phyloP scores from a whole-genome alignment of 176 grass and related monocot genomes.

The Zizania latifolia region DNA sequence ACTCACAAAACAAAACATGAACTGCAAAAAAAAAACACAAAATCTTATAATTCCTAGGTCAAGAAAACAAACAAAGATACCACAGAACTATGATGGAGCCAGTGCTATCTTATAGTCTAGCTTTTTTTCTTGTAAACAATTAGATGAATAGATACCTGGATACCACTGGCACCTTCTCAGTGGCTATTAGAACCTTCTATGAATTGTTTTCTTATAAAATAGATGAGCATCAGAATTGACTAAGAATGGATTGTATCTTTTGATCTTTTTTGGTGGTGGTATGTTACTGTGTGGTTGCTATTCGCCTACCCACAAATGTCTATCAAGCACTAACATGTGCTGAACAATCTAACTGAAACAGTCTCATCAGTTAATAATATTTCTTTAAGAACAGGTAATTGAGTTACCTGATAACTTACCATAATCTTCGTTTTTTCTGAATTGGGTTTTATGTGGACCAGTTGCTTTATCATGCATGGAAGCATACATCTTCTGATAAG shows the following conservation, averaged over 20 bases:
- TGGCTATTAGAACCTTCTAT: neutral
- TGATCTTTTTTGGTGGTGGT: too few species aligned
- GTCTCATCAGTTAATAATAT: neutral
- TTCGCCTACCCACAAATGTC: neutral
- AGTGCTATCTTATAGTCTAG: neutral
- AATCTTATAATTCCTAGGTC: neutral
- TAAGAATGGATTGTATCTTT: too few species aligned
- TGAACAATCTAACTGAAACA: neutral
- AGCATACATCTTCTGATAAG: constrained; percentile 77
- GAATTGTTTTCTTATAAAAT: constrained; percentile 16
- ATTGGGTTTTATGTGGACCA: constrained; percentile 95
- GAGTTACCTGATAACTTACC: constrained; percentile 49
- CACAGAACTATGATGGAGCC: neutral
- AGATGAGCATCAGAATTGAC: neutral
- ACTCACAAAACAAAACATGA: neutral
- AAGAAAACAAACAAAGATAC: neutral
- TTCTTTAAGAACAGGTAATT: neutral
- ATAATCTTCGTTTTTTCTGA: constrained; percentile 79
- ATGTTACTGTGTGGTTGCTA: neutral
- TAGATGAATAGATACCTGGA: neutral
- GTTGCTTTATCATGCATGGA: constrained; percentile 91
- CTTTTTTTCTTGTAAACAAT: neutral
- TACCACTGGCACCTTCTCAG: neutral
- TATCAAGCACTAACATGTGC: neutral
- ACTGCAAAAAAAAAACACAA: neutral